Evolutionary conservation across 2,329 filamentous ascomycete genomes (phyloP).

Genomic region (Lithohypha guttulata): DNA sequence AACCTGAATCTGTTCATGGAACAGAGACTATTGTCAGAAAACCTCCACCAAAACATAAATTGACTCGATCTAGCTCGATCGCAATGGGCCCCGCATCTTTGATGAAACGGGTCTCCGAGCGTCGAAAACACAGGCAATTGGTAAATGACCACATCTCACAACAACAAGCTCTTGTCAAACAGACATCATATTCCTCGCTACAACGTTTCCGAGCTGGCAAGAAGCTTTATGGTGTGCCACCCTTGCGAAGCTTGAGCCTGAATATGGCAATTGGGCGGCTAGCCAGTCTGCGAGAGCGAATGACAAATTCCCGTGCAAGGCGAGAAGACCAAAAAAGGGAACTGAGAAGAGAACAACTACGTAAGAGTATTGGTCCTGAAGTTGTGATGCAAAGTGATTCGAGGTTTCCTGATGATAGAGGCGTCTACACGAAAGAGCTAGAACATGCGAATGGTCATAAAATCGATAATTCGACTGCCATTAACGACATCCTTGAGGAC

Average conservation of each 20-base stretch:
- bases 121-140: slow-evolving; percentile 21
- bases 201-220: slow-evolving; percentile 17
- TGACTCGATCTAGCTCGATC: slow-evolving; percentile 22
- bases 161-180: slow-evolving; percentile 12
- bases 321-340: slow-evolving; percentile 40
- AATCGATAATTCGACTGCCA: background rate
- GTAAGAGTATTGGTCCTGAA: slow-evolving; percentile 43
- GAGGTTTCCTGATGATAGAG: slow-evolving; percentile 19
- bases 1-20: slow-evolving; percentile 48
- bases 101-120: slow-evolving; percentile 26
- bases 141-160: slow-evolving; percentile 10
- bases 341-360: slow-evolving; percentile 42
- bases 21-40: slow-evolving; percentile 23
- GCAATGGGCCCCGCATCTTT: slow-evolving; percentile 32
- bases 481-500: background rate
- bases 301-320: background rate
- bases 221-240: slow-evolving; percentile 20
- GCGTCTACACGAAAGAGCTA: background rate
- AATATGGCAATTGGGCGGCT: slow-evolving; percentile 24
- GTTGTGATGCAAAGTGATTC: slow-evolving; percentile 28
- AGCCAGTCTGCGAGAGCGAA: background rate
- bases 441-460: slow-evolving; percentile 13
- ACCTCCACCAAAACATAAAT: background rate
- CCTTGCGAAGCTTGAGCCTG: slow-evolving; percentile 28
- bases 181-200: slow-evolving; percentile 25